Conservation (phyloP, 129 eudicot species). For the Pulicaria dysenterica region DNA sequence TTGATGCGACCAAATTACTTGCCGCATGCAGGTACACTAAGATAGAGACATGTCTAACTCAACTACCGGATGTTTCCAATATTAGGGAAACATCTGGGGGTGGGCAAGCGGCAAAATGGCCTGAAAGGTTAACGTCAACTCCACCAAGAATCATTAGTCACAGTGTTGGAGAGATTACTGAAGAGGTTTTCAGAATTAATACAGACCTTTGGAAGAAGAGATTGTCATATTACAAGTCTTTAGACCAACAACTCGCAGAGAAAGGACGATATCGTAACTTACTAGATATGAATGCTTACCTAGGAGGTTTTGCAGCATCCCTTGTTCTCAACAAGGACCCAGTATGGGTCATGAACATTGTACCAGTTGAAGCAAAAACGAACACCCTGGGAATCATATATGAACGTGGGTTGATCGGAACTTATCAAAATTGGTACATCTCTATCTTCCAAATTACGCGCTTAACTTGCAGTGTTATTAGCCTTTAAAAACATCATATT, state of each 20-base stretch:
- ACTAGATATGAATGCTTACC: slow-evolving; percentile 87
- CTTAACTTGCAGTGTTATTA: background rate
- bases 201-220: slow-evolving; percentile 70
- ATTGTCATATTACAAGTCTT: slow-evolving; percentile 53
- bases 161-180: slow-evolving; percentile 64
- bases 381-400: slow-evolving; percentile 81
- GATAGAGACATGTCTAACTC: slow-evolving; percentile 79
- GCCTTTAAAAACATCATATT: background rate
- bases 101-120: slow-evolving; percentile 75
- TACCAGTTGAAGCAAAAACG: slow-evolving; percentile 67
- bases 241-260: slow-evolving; percentile 71
- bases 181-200: slow-evolving; percentile 46
- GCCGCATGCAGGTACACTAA: slow-evolving; percentile 88
- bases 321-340: slow-evolving; percentile 57
- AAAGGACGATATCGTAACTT: slow-evolving; percentile 77
- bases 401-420: slow-evolving; percentile 88
- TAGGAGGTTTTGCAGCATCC: slow-evolving; percentile 96
- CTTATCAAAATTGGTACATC: slow-evolving; percentile 88
- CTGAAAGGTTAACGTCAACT: slow-evolving; percentile 68
- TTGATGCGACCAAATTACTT: background rate
- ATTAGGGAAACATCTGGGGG: slow-evolving; percentile 75
- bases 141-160: slow-evolving; percentile 78
- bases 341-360: slow-evolving; percentile 92
- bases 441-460: background rate
- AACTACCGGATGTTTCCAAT: slow-evolving; percentile 67